Percentiles rank a stretch among this genome's conserved stretches.
Evolutionary conservation across 768 basidiomycete genomes (phyloP).

Genomic region (Tricholoma saponaceum): DNA sequence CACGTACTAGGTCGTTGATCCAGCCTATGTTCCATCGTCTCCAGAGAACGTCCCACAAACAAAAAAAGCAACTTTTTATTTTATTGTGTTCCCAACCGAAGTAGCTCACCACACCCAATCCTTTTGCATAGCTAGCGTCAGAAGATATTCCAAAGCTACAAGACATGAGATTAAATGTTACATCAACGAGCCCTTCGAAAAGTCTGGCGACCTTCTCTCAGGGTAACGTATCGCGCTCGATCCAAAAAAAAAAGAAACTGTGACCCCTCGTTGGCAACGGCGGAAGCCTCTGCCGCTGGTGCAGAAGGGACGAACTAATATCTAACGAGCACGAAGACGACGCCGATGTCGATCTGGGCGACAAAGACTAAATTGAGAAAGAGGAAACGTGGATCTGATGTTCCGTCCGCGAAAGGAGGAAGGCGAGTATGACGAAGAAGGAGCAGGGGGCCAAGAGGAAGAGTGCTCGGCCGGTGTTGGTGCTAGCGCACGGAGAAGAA

Average conservation of each 20-base stretch:
- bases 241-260: constrained; percentile 54
- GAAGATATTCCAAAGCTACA: constrained; percentile 82
- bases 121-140: constrained; percentile 83
- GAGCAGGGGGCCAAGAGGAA: constrained; percentile 37
- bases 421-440: constrained; percentile 41
- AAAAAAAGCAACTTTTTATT: constrained; percentile 73
- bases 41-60: constrained; percentile 63
- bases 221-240: constrained; percentile 73
- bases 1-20: constrained; percentile 72
- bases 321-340: constrained; percentile 45
- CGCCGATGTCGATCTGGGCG: constrained; percentile 56
- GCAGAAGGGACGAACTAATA: constrained; percentile 33
- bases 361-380: constrained; percentile 35
- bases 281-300: constrained; percentile 7
- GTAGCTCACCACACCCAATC: too few species aligned
- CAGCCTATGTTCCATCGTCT: constrained; percentile 63
- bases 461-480: too few species aligned
- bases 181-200: constrained; percentile 77
- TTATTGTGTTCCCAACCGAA: constrained; percentile 59
- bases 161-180: constrained; percentile 79
- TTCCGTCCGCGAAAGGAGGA: constrained; percentile 24
- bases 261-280: constrained; percentile 15
- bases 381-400: constrained; percentile 63
- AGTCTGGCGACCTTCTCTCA: constrained; percentile 65
- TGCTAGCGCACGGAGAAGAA: too few species aligned